These are phyloP conservation scores for Cyberlindnera veronae DNA, from an alignment of 805 yeast species.

Conservation along the genomic window DNA sequence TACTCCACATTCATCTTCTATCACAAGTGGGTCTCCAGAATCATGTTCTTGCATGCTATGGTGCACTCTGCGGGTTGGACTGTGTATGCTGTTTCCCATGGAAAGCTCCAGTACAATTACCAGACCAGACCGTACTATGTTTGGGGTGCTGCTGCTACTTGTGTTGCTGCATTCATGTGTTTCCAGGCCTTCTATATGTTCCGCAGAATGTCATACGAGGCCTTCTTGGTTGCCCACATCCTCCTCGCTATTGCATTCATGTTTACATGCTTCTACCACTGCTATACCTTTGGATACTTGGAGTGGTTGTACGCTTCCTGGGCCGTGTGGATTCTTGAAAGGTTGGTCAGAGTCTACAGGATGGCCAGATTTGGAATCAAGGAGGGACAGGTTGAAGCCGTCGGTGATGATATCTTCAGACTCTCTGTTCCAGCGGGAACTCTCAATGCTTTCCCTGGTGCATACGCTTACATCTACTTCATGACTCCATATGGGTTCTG, in stretches of 20 bases:
- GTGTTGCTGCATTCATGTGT: constrained; percentile 39
- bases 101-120: constrained; percentile 10
- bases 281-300: constrained; percentile 47
- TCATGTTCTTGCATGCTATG: constrained; percentile 28
- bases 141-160: constrained; percentile 46
- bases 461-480: constrained; percentile 56
- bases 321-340: constrained; percentile 33
- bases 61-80: constrained; percentile 23
- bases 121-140: constrained; percentile 14
- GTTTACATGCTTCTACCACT: constrained; percentile 57
- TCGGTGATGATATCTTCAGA: constrained; percentile 44
- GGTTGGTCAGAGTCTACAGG: constrained; percentile 43
- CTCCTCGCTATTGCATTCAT: constrained; percentile 50
- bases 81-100: constrained; percentile 5
- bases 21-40: constrained; percentile 63
- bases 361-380: constrained; percentile 25
- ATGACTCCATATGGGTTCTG: constrained; percentile 49
- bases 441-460: constrained; percentile 53
- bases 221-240: constrained; percentile 55
- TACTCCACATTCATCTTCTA: constrained; percentile 58
- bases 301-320: constrained; percentile 41
- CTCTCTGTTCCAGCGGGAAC: constrained; percentile 41
- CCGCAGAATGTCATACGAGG: constrained; percentile 55
- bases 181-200: constrained; percentile 48
- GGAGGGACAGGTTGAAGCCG: constrained; percentile 18